phyloP scores from a whole-genome alignment of 805 yeast species.

The Torulaspora gathmanii region DNA sequence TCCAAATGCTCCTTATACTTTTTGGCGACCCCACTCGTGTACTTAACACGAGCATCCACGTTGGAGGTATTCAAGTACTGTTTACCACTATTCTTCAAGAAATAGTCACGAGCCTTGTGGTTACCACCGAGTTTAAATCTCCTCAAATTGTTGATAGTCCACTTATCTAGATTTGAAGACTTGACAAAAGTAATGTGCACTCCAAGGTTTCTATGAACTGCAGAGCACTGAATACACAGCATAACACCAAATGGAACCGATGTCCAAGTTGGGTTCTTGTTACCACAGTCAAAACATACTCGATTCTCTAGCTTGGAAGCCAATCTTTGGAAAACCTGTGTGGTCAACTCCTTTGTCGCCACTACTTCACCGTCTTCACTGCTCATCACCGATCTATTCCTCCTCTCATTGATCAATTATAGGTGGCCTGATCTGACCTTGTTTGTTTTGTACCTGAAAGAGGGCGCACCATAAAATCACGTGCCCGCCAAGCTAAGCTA shows the following conservation, averaged over 20 bases:
- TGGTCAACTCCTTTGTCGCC: slow-evolving; percentile 67
- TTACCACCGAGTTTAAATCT: slow-evolving; percentile 94
- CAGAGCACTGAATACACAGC: slow-evolving; percentile 90
- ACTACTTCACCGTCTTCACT: slow-evolving; percentile 33
- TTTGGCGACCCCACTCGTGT: slow-evolving; percentile 73
- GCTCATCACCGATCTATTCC: slow-evolving; percentile 17
- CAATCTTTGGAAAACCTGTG: slow-evolving; percentile 57
- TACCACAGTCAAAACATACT: slow-evolving; percentile 88
- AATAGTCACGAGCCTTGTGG: slow-evolving; percentile 76
- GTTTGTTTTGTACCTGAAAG: neutral
- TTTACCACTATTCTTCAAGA: slow-evolving; percentile 80
- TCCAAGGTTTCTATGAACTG: slow-evolving; percentile 92
- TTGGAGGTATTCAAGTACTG: slow-evolving; percentile 47
- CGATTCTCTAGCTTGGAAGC: slow-evolving; percentile 67
- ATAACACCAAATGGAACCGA: slow-evolving; percentile 94
- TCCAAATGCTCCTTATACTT: slow-evolving; percentile 78
- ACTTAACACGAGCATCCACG: slow-evolving; percentile 68
- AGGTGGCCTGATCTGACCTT: neutral
- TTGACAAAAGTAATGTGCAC: slow-evolving; percentile 95
- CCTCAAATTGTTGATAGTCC: slow-evolving; percentile 88
- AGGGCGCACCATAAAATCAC: neutral
- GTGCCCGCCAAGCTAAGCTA: neutral
- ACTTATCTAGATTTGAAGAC: slow-evolving; percentile 85
- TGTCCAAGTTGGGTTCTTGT: slow-evolving; percentile 97
- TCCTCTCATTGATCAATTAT: neutral